These are phyloP conservation scores for Xylaria scruposa DNA, from an alignment of 495 filamentous ascomycete species.

Conservation along the genomic window DNA sequence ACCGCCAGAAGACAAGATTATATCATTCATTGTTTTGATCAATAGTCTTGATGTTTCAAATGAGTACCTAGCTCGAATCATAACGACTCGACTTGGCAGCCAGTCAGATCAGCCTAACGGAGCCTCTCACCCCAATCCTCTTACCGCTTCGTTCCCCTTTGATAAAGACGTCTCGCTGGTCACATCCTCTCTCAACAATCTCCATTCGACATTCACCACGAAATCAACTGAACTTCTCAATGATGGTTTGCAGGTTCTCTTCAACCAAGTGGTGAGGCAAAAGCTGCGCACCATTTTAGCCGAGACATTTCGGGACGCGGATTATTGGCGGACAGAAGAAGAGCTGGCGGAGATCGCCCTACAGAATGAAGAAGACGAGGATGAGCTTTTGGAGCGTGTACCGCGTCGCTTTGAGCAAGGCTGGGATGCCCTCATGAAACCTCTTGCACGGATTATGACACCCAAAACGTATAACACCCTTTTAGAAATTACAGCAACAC, in stretches of 20 bases:
- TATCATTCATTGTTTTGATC: conserved; percentile 88
- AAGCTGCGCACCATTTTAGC: conserved; percentile 83
- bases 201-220: conserved; percentile 72
- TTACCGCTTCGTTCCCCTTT: conserved; percentile 78
- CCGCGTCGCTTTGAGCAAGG: conserved; percentile 75
- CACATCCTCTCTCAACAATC: conserved; percentile 65
- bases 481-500: conserved; percentile 71
- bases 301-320: conserved; percentile 89
- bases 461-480: conserved; percentile 71
- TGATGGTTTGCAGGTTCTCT: conserved; percentile 82
- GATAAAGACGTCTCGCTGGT: conserved; percentile 74
- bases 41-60: conserved; percentile 92
- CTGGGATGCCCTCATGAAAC: conserved; percentile 85
- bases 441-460: conserved; percentile 86
- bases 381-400: conserved; percentile 64
- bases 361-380: conserved; percentile 59
- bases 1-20: conserved; percentile 82
- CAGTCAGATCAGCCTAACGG: conserved; percentile 41
- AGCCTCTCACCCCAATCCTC: conserved; percentile 37
- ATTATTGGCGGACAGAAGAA: conserved; percentile 69
- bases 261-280: conserved; percentile 85
- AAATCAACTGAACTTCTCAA: conserved; percentile 82
- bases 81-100: conserved; percentile 67
- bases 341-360: conserved; percentile 56
- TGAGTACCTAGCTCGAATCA: conserved; percentile 88